These are phyloP conservation scores for Cutaneotrichosporon spelunceum DNA, from an alignment of 1,284 basidiomycete species.

Conservation along the genomic window DNA sequence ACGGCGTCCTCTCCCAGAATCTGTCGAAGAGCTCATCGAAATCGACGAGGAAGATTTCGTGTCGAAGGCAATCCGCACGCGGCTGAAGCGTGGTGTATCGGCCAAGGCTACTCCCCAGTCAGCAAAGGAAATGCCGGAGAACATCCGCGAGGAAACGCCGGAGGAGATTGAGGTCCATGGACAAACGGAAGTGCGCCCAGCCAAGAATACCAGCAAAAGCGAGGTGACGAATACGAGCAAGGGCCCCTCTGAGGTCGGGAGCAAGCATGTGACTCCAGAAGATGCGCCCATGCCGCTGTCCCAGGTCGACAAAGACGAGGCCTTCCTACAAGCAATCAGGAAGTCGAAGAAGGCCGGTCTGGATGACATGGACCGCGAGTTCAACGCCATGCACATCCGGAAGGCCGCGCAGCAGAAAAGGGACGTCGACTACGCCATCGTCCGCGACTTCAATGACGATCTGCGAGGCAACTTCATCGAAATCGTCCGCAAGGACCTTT, in stretches of 20 bases:
- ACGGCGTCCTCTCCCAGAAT: background rate
- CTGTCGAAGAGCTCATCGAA: constrained; percentile 26
- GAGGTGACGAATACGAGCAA: background rate
- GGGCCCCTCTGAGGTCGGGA: constrained; percentile 9
- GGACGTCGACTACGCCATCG: constrained; percentile 48
- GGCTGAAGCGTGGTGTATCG: constrained; percentile 8
- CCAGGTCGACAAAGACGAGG: constrained; percentile 37
- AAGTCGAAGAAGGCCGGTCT: constrained; percentile 39
- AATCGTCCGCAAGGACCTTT: constrained; percentile 56
- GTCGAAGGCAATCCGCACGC: constrained; percentile 4
- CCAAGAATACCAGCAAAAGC: constrained; percentile 8
- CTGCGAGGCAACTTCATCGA: constrained; percentile 81
- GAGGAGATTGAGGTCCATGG: constrained; percentile 27
- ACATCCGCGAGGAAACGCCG: background rate
- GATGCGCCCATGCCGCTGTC: constrained; percentile 1
- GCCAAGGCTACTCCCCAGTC: constrained; percentile 1
- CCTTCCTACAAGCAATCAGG: constrained; percentile 43
- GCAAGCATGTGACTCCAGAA: background rate
- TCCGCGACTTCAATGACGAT: constrained; percentile 72
- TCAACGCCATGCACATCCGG: constrained; percentile 73
- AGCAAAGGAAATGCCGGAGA: background rate
- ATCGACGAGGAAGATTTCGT: constrained; percentile 33
- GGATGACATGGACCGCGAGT: constrained; percentile 73
- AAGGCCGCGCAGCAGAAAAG: constrained; percentile 48
- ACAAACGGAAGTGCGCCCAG: constrained; percentile 1